Percentiles rank a stretch among this genome's conserved stretches.
These are phyloP conservation scores for Myxozyma kluyveri DNA, from an alignment of 805 yeast species.

Conservation along the genomic window DNA sequence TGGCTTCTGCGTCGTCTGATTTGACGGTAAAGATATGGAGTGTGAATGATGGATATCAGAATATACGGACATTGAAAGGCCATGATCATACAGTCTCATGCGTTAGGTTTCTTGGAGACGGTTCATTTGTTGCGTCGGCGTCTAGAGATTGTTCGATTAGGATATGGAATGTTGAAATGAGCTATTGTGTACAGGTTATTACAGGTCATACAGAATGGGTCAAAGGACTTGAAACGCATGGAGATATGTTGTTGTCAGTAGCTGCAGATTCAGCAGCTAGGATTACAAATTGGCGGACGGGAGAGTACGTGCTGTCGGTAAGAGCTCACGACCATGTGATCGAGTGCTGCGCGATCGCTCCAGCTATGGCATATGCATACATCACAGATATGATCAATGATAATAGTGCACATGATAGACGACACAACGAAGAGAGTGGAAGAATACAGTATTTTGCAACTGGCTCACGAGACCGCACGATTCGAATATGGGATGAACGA, in stretches of 20 bases:
- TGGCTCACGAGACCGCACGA: constrained; percentile 72
- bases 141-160: constrained; percentile 90
- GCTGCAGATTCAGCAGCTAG: constrained; percentile 77
- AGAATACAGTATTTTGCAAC: constrained; percentile 63
- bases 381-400: constrained; percentile 9
- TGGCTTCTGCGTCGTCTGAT: constrained; percentile 52
- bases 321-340: constrained; percentile 72
- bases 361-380: constrained; percentile 37
- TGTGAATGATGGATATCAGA: constrained; percentile 47
- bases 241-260: constrained; percentile 64
- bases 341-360: constrained; percentile 69
- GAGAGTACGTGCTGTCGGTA: constrained; percentile 64
- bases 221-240: constrained; percentile 53
- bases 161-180: constrained; percentile 67
- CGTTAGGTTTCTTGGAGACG: constrained; percentile 52
- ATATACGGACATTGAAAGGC: constrained; percentile 66
- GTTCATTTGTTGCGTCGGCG: constrained; percentile 57
- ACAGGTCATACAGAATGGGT: constrained; percentile 90
- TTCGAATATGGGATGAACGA: constrained; percentile 71
- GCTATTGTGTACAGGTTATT: constrained; percentile 64
- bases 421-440: background rate
- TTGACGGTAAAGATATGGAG: constrained; percentile 70
- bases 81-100: constrained; percentile 84
- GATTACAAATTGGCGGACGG: constrained; percentile 62
- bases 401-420: background rate